phyloP scores from a whole-genome alignment of 139 green algal genomes.

The Ettlia oleoabundans region DNA sequence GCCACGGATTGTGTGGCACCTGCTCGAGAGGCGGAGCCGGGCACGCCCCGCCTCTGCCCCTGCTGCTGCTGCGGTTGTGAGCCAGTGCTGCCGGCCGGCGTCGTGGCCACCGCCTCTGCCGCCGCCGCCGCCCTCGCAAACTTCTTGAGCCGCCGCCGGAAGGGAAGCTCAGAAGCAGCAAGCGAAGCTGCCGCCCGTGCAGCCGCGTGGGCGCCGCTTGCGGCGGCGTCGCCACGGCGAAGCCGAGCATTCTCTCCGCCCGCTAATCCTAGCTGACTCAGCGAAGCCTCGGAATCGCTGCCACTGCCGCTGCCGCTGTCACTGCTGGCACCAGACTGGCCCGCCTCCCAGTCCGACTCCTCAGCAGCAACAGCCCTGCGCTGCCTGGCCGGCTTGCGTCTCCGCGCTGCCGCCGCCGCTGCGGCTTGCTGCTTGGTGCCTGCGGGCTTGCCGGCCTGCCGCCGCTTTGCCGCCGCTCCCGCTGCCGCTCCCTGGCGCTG shows the following conservation, averaged over 20 bases:
- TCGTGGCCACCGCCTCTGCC: slow-evolving; percentile 6
- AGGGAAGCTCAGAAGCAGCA: slow-evolving; percentile 5
- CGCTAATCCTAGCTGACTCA: too few relatives aligned
- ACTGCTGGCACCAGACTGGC: slow-evolving; percentile 7
- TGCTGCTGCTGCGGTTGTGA: background rate
- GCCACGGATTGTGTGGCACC: slow-evolving; percentile 11
- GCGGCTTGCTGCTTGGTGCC: background rate
- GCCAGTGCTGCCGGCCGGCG: slow-evolving; percentile 23
- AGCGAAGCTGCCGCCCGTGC: slow-evolving; percentile 1
- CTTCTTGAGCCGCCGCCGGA: slow-evolving; percentile 36
- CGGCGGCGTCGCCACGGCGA: background rate
- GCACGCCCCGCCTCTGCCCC: background rate
- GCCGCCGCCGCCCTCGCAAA: slow-evolving; percentile 22
- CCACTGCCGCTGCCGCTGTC: background rate
- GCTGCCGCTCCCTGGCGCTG: slow-evolving; percentile 3
- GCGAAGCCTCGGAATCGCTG: background rate
- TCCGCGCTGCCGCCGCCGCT: background rate
- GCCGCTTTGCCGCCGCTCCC: background rate
- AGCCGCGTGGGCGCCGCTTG: background rate
- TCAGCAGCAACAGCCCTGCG: background rate
- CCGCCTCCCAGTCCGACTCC: slow-evolving; percentile 1
- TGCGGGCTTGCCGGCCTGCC: background rate
- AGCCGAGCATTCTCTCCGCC: too few relatives aligned
- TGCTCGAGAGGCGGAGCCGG: background rate
- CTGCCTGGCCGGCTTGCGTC: background rate